phyloP scores from a whole-genome alignment of 2,329 filamentous ascomycete genomes.

The Chalaropsis thielavioides region DNA sequence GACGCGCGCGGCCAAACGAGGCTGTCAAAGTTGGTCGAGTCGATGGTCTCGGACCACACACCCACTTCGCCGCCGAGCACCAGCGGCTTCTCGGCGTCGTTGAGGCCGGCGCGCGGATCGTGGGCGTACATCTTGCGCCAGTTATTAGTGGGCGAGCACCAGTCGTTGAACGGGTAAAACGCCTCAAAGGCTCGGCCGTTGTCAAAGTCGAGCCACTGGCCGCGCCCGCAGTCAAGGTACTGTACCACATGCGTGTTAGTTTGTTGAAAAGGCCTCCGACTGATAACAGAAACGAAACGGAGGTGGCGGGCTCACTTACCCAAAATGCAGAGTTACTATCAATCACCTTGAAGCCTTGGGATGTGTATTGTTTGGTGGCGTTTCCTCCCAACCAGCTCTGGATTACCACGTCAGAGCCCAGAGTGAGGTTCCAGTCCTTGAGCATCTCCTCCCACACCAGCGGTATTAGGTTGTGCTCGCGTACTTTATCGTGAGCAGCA shows the following conservation, averaged over 20 bases:
- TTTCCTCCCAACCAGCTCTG: slow-evolving; percentile 61
- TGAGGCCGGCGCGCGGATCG: slow-evolving; percentile 54
- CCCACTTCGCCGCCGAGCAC: slow-evolving; percentile 72
- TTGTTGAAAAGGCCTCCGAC: not conserved
- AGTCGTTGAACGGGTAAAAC: slow-evolving; percentile 62
- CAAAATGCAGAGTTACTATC: slow-evolving; percentile 65
- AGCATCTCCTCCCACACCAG: slow-evolving; percentile 85
- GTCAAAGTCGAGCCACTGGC: slow-evolving; percentile 61
- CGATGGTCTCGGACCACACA: slow-evolving; percentile 69
- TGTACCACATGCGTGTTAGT: slow-evolving; percentile 24
- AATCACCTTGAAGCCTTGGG: slow-evolving; percentile 54
- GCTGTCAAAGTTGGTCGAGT: slow-evolving; percentile 57
- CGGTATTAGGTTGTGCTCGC: slow-evolving; percentile 50
- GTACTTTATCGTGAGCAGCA: slow-evolving; percentile 50
- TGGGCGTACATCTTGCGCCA: slow-evolving; percentile 73
- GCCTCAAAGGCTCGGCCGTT: slow-evolving; percentile 37
- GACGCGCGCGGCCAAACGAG: slow-evolving; percentile 65
- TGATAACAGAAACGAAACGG: slow-evolving; percentile 4
- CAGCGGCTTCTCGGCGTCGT: slow-evolving; percentile 44
- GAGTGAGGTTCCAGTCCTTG: slow-evolving; percentile 58
- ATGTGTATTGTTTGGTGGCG: slow-evolving; percentile 46
- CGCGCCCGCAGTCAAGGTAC: slow-evolving; percentile 74
- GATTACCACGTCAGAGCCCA: slow-evolving; percentile 57
- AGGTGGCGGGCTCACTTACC: slow-evolving; percentile 32
- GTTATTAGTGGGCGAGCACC: slow-evolving; percentile 65